These are phyloP conservation scores for Blastomyces gilchristii DNA, from an alignment of 2,329 filamentous ascomycete species.

Conservation along the genomic window DNA sequence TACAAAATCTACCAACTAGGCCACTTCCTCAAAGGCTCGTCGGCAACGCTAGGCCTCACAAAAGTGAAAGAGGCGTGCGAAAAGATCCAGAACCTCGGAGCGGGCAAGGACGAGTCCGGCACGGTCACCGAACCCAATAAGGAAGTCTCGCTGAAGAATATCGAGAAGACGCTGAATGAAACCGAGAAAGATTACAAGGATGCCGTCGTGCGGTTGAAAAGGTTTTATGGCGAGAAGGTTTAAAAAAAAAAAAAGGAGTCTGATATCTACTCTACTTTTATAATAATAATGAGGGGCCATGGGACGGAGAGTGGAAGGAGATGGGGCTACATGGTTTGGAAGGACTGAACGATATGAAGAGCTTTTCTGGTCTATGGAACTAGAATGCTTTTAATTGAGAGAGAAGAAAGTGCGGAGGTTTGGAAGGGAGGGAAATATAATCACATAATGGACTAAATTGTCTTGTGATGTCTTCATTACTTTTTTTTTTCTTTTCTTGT, in stretches of 20 bases:
- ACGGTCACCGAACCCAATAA: constrained; percentile 55
- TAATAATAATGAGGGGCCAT: too few species aligned
- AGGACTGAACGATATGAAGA: too few species aligned
- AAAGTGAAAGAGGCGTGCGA: constrained; percentile 91
- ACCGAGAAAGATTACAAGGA: constrained; percentile 70
- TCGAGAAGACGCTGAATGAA: constrained; percentile 57
- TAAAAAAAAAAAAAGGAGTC: neutral
- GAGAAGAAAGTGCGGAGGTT: neutral
- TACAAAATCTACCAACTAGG: constrained; percentile 69
- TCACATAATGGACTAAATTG: neutral
- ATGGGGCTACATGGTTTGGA: too few species aligned
- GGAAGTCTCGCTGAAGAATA: constrained; percentile 56
- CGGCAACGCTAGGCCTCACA: constrained; percentile 79
- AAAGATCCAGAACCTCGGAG: constrained; percentile 90
- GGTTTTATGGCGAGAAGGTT: constrained; percentile 53
- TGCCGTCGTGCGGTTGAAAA: constrained; percentile 58
- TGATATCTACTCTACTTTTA: too few species aligned
- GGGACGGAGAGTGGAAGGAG: too few species aligned
- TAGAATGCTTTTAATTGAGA: neutral
- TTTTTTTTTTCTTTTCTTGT: neutral
- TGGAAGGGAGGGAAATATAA: neutral
- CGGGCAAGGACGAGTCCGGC: constrained; percentile 69
- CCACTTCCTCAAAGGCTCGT: constrained; percentile 96
- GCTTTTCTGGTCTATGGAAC: neutral
- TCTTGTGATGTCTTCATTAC: neutral